phyloP scores from a whole-genome alignment of 306 rosid genomes.

The Castanea mollissima region DNA sequence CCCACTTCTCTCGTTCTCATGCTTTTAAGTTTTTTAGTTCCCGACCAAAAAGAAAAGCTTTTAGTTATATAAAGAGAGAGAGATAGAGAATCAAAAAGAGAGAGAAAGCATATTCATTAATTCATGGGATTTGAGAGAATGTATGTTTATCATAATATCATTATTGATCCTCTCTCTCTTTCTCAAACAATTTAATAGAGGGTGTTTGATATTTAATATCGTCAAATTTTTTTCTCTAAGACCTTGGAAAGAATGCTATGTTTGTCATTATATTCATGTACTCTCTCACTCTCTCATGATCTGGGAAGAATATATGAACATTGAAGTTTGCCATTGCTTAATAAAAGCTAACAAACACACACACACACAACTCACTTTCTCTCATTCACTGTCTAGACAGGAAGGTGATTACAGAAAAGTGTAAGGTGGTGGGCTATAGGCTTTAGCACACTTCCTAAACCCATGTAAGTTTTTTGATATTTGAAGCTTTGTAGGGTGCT shows the following conservation, averaged over 20 bases:
- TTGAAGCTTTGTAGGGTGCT: slow-evolving; percentile 28
- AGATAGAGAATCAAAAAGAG: slow-evolving; percentile 11
- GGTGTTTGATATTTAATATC: no score
- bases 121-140: no score
- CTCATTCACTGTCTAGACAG: not conserved
- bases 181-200: no score
- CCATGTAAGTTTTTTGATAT: slow-evolving; percentile 1
- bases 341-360: no score
- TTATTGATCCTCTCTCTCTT: no score
- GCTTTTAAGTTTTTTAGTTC: not conserved
- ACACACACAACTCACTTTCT: not conserved
- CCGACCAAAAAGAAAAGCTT: not conserved
- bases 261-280: no score
- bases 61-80: slow-evolving; percentile 5
- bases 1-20: slow-evolving; percentile 26
- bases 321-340: not conserved
- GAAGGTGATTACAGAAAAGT: slow-evolving; percentile 15
- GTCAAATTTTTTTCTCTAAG: no score
- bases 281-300: not conserved
- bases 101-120: slow-evolving; percentile 2
- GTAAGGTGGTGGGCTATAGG: slow-evolving; percentile 24
- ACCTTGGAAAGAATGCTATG: no score
- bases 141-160: no score
- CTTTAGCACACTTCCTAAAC: slow-evolving; percentile 4
- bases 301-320: not conserved